Percentiles rank a stretch among this genome's conserved stretches.
These are phyloP conservation scores for Dendrocalamus sinicus DNA, from an alignment of 176 grass and related monocot genomes.

Conservation along the genomic window DNA sequence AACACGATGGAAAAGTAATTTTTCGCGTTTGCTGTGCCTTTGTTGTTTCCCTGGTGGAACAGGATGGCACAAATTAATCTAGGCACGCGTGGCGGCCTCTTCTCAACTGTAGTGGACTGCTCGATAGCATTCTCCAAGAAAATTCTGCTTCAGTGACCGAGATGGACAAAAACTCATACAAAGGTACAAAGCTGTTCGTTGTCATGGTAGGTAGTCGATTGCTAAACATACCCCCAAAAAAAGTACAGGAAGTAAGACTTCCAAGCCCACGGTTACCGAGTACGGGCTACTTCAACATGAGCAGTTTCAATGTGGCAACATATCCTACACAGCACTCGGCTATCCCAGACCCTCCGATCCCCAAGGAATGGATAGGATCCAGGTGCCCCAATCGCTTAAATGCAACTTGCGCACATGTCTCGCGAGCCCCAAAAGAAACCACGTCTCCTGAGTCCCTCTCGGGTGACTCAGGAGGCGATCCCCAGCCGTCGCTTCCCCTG, in stretches of 20 bases:
- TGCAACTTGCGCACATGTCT: too few species aligned
- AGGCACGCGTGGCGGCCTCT: background rate
- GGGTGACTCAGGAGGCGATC: too few species aligned
- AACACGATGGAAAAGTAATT: background rate
- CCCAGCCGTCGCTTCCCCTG: too few species aligned
- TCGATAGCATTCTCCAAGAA: background rate
- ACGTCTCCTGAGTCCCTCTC: too few species aligned
- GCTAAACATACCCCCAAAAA: background rate
- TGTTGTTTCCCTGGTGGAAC: background rate
- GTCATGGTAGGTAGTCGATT: conserved; percentile 13
- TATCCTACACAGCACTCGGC: too few species aligned
- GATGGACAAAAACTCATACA: background rate
- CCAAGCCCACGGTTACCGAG: background rate
- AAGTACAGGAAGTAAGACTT: background rate
- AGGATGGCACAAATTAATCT: background rate
- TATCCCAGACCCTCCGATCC: too few species aligned
- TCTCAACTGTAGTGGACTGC: background rate
- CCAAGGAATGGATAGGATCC: too few species aligned
- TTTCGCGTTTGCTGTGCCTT: background rate
- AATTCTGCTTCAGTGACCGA: background rate
- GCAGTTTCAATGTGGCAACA: background rate
- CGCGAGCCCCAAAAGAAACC: too few species aligned
- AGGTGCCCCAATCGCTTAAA: too few species aligned
- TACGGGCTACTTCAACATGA: background rate
- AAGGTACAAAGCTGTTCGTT: background rate